These are phyloP conservation scores for Brettanomyces sp. DNA, from an alignment of 805 yeast species.

Conservation along the genomic window DNA sequence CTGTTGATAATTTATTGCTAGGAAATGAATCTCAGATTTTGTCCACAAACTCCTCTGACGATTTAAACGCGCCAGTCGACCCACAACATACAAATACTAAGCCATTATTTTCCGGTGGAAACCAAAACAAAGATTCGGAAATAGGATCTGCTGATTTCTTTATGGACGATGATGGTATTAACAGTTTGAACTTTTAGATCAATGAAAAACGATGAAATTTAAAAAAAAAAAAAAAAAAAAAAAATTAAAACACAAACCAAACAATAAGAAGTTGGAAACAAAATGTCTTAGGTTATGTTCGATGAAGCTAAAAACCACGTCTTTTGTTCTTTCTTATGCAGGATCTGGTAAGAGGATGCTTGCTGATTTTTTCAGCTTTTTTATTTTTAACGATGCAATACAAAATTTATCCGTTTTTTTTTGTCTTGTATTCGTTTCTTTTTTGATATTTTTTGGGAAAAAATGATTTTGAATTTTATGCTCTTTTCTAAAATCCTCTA, in stretches of 20 bases:
- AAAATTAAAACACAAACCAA: no score
- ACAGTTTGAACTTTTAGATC: neutral
- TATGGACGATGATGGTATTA: neutral
- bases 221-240: no score
- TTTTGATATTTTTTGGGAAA: neutral
- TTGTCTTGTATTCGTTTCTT: neutral
- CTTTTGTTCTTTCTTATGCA: no score
- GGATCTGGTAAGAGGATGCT: no score
- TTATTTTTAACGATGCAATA: no score
- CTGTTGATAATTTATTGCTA: neutral
- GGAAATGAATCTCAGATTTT: neutral
- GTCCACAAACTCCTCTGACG: neutral
- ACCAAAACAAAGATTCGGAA: slow-evolving; percentile 23
- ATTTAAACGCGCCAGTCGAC: neutral
- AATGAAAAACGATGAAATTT: neutral
- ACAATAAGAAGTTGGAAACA: no score
- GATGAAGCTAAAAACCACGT: no score
- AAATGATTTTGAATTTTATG: neutral
- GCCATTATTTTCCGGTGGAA: neutral
- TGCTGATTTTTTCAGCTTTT: no score
- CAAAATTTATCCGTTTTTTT: no score
- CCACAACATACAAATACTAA: neutral
- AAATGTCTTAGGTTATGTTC: no score
- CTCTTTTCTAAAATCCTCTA: slow-evolving; percentile 1
- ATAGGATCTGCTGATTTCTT: slow-evolving; percentile 20